Evolutionary conservation across 768 basidiomycete species (phyloP).

Genomic region (Cantharellus cinnabarinus): DNA sequence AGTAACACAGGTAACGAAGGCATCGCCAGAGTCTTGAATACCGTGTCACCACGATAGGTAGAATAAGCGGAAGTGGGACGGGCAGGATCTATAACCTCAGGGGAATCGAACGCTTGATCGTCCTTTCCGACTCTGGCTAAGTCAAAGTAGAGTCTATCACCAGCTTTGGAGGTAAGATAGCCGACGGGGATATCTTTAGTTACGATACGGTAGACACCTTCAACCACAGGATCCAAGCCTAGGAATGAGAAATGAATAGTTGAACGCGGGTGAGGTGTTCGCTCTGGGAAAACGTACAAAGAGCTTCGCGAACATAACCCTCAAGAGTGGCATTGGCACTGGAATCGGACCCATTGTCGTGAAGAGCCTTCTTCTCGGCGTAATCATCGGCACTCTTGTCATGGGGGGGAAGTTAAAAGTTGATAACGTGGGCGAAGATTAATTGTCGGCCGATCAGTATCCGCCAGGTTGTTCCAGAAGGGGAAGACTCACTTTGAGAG

Average conservation of each 20-base stretch:
- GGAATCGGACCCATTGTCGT: conserved; percentile 8
- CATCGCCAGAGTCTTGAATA: neutral
- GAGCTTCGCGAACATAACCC: neutral
- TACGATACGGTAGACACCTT: neutral
- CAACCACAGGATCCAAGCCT: conserved; percentile 1
- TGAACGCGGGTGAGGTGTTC: neutral
- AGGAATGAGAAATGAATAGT: neutral
- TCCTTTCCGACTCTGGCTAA: neutral
- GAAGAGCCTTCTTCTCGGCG: conserved; percentile 17
- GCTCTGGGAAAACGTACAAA: neutral
- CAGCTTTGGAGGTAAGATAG: neutral
- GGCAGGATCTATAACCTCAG: neutral
- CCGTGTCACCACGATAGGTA: neutral
- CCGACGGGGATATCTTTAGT: neutral
- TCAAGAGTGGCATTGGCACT: neutral
- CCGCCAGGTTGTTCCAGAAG: neutral
- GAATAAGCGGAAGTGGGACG: neutral
- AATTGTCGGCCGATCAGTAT: neutral
- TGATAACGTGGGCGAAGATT: neutral
- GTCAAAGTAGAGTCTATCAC: neutral
- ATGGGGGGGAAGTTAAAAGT: neutral
- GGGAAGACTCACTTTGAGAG: neutral
- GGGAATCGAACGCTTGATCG: neutral
- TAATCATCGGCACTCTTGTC: neutral
- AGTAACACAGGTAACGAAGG: neutral